phyloP scores from a whole-genome alignment of 352 stramenopile genomes.

The Pythium rhizo-oryzae region DNA sequence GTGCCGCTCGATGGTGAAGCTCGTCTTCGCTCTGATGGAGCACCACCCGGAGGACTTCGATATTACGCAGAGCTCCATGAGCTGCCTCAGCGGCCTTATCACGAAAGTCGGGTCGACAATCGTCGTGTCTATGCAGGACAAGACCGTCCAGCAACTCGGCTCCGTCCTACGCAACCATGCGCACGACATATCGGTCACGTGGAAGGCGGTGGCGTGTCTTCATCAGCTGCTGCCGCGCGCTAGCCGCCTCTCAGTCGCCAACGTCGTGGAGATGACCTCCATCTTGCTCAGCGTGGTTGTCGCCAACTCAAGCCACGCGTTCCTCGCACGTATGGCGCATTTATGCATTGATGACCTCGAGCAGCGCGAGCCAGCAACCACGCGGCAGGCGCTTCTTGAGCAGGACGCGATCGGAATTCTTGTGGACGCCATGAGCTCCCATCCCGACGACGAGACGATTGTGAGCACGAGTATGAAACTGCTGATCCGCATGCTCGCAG shows the following conservation, averaged over 20 bases:
- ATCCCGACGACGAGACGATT: constrained; percentile 12
- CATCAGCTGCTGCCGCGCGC: neutral
- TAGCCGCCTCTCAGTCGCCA: neutral
- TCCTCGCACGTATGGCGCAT: constrained; percentile 17
- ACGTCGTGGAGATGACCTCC: neutral
- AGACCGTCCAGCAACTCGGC: constrained; percentile 9
- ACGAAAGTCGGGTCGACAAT: neutral
- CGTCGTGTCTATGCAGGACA: neutral
- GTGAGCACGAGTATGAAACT: constrained; percentile 10
- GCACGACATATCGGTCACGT: constrained; percentile 20
- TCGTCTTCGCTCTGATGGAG: constrained; percentile 17
- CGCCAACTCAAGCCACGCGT: constrained; percentile 18
- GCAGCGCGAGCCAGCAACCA: neutral
- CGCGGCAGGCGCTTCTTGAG: constrained; percentile 4
- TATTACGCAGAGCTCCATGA: constrained; percentile 24
- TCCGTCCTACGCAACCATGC: constrained; percentile 13
- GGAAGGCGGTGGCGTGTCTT: constrained; percentile 13
- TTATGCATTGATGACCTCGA: constrained; percentile 13
- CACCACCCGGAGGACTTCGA: constrained; percentile 27
- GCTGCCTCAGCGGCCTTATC: constrained; percentile 15
- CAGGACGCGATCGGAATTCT: constrained; percentile 17
- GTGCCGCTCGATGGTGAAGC: constrained; percentile 3
- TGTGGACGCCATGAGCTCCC: constrained; percentile 1
- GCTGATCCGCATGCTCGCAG: constrained; percentile 12
- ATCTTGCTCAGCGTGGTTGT: constrained; percentile 15